Percentiles rank a stretch among this genome's conserved stretches.
Evolutionary conservation across 192 early-diverging fungal genomes (phyloP).

Genomic region (Gryganskiella cystojenkinii): DNA sequence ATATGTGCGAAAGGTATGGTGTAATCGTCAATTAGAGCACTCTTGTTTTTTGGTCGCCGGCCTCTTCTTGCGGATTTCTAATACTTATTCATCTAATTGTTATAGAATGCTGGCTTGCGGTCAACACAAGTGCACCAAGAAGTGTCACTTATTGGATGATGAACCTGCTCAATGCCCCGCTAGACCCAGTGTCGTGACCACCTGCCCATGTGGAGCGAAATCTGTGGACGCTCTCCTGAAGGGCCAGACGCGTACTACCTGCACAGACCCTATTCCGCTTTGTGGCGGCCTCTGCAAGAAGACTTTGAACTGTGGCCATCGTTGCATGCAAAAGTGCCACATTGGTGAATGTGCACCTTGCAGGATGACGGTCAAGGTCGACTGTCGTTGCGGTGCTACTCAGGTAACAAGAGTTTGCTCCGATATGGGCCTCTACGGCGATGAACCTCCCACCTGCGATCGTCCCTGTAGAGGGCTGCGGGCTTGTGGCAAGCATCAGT

Average conservation of each 20-base stretch:
- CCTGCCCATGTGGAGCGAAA: conserved; percentile 65
- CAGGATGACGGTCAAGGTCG: conserved; percentile 53
- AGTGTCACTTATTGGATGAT: conserved; percentile 62
- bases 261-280: conserved; percentile 66
- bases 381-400: conserved; percentile 74
- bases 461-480: conserved; percentile 69
- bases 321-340: conserved; percentile 70
- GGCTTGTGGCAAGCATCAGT: conserved; percentile 80
- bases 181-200: conserved; percentile 56
- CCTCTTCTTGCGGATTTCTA: not conserved
- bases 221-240: conserved; percentile 45
- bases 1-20: conserved; percentile 59
- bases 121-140: conserved; percentile 59
- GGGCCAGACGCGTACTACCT: conserved; percentile 45
- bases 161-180: conserved; percentile 60
- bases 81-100: not conserved
- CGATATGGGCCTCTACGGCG: conserved; percentile 51
- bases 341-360: conserved; percentile 74
- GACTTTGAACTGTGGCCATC: conserved; percentile 69
- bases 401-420: conserved; percentile 59
- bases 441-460: conserved; percentile 66
- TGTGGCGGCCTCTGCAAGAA: conserved; percentile 72
- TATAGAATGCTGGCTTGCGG: conserved; percentile 62
- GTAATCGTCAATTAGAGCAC: not conserved
- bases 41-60: not conserved